Evolutionary conservation across 768 basidiomycete genomes (phyloP).

Genomic region (Leccinellum luteum): DNA sequence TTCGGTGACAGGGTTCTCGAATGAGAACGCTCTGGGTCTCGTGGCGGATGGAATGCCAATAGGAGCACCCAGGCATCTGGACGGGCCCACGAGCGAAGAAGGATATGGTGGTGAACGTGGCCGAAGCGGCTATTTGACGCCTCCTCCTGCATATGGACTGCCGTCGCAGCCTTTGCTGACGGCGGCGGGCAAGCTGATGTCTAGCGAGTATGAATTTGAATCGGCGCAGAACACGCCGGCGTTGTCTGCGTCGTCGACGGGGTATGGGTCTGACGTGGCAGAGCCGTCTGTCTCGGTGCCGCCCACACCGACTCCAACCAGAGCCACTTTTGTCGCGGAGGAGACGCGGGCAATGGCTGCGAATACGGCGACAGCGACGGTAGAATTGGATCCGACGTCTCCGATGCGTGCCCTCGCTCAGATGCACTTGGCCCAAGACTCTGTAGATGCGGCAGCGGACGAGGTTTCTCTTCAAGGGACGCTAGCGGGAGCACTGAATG

Average conservation of each 20-base stretch:
- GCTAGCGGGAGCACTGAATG: slow-evolving; percentile 13
- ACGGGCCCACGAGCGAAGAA: neutral
- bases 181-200: neutral
- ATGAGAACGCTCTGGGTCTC: slow-evolving; percentile 12
- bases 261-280: neutral
- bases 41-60: neutral
- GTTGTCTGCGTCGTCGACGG: neutral
- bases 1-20: neutral
- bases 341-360: neutral
- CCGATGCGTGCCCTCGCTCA: slow-evolving; percentile 15
- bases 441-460: slow-evolving; percentile 21
- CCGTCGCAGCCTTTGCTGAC: neutral
- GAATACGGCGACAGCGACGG: neutral
- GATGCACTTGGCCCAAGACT: slow-evolving; percentile 23
- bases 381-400: neutral
- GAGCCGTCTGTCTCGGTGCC: neutral
- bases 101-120: neutral
- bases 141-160: slow-evolving; percentile 8
- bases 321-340: slow-evolving; percentile 6
- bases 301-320: slow-evolving; percentile 12
- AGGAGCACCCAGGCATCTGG: neutral
- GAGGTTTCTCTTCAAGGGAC: slow-evolving; percentile 22
- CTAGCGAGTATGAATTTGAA: neutral
- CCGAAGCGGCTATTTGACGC: neutral
- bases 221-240: neutral